Evolutionary conservation across 768 basidiomycete species (phyloP), one percentile per base, ranked within the genome.

Genomic region (Paxillus ammoniavirescens): DNA sequence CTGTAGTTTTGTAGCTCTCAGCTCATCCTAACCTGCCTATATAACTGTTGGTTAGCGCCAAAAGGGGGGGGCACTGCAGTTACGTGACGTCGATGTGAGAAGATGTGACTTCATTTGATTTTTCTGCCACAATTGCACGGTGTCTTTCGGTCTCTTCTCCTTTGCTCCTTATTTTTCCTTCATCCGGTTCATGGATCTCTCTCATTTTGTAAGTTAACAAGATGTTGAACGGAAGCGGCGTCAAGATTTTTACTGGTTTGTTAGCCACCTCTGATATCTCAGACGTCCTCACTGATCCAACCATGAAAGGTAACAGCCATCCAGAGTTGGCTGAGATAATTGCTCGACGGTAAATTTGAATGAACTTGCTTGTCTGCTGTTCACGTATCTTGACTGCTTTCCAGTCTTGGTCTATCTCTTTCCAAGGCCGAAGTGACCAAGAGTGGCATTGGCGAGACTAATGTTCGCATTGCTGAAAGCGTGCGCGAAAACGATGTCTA

Each of bases 401-500:
- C 53, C 75, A 94, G 95, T 54, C 89, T 98, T 64, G 96, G 96
- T 36, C 75, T 98, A 47, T 82, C 90, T 40, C 80, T 98, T 53
- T 89, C 91, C 50, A 89, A 87, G 59, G 92, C 92, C 17, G 88
- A 92, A 62, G 85, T 97, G 52, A 87, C 88, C 50, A 86, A 86
- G 62, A 93, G 91, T 68, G 87, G 91, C 21, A 89, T 93, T 56
- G 92, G 94, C 52, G 96, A 98, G 75, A 92, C 91, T 45, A 83
- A 83, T 63, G 92, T 98, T 48, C 88, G 89, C 60, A 93, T 99
- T 68, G 82, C 83, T 59, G 94, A 98, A 74, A 94, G 91, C 42
- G 96, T 99, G 35, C 91, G 97, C 56, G 95, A 98, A 74, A 91
- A 93, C 71, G 97, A 98, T 70, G 96, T 98, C 47, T 99, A 98